phyloP scores from a whole-genome alignment of 352 stramenopile species.

The Pythium myriotylum region DNA sequence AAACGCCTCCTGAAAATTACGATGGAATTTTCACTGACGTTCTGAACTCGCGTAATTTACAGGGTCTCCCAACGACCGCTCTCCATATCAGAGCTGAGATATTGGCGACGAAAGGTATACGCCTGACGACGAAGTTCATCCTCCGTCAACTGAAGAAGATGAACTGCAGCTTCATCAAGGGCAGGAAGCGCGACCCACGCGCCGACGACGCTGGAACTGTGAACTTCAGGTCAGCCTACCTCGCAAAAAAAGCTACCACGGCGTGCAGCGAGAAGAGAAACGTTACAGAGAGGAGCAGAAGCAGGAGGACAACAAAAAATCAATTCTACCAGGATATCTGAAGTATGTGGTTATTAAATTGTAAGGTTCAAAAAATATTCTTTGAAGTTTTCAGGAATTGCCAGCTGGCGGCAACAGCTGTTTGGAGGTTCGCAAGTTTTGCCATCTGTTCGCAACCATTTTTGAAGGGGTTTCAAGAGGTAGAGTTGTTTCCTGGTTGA shows the following conservation, averaged over 20 bases:
- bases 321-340: too few species aligned
- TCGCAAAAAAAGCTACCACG: neutral
- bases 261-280: conserved; percentile 3
- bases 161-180: conserved; percentile 3
- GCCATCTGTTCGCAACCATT: conserved; percentile 2
- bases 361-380: neutral
- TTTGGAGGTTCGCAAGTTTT: neutral
- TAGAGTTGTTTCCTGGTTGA: too few species aligned
- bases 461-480: neutral
- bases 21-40: conserved; percentile 3
- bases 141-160: neutral
- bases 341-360: neutral
- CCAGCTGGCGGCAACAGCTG: neutral
- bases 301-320: neutral
- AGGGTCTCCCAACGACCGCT: neutral
- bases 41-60: conserved; percentile 7
- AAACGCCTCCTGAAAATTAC: conserved; percentile 4
- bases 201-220: neutral
- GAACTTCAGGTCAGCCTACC: neutral
- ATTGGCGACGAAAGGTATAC: neutral
- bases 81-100: conserved; percentile 1
- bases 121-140: neutral
- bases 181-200: neutral
- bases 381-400: neutral
- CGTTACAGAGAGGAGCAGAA: neutral